Base-by-base conservation (phyloP, 371 early-diverging fungal species). In the Entomophthora muscae region DNA sequence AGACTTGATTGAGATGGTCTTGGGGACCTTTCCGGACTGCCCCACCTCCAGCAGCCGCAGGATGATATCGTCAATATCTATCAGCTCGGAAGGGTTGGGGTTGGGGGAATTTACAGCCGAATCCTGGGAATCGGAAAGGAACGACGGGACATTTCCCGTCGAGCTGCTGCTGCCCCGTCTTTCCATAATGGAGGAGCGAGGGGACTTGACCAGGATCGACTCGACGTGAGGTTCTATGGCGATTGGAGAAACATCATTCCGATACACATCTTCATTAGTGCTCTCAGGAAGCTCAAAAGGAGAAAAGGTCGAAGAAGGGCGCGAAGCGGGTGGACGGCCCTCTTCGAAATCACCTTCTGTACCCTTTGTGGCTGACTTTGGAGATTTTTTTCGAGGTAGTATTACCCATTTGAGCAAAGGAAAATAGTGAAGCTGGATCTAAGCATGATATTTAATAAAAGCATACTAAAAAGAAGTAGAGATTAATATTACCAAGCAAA, bases 11-110 rank as follows among this genome's bases (percentile, higher is more conserved):
- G 85, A 86, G 26, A 90, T 51, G 5, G 53, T 29, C 26, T 53
- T 62, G 7, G 62, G 76, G 5, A 84, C 78, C 68, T 87, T 89
- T 52, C 82, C 79, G 31, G 83, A 74, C 68, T 85, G 82, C 10
- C 95, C 88, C 12, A 85, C 86, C 27, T 88, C 85, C 52, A 91
- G 71, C 13, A 95, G 76, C 57, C 90, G 79, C 56, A 81, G 77
- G 65, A 93, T 91, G 71, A 88, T 83, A 66, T 91, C 91, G 75
- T 95, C 93, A 29, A 95, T 73, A 65, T 88, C 82, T 28, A 86
- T 70, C 21, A 69, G 66, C 26, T 79, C 81, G 17, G 67, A 12
- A 10, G 27, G 26, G 42, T 17, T 42, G 42, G 17, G 42, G 42
- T 42, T 42, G 17, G 42, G n/a, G n/a, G n/a, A n/a, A n/a, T n/a